phyloP scores from a whole-genome alignment of 805 yeast genomes.

The Candida patagonica region DNA sequence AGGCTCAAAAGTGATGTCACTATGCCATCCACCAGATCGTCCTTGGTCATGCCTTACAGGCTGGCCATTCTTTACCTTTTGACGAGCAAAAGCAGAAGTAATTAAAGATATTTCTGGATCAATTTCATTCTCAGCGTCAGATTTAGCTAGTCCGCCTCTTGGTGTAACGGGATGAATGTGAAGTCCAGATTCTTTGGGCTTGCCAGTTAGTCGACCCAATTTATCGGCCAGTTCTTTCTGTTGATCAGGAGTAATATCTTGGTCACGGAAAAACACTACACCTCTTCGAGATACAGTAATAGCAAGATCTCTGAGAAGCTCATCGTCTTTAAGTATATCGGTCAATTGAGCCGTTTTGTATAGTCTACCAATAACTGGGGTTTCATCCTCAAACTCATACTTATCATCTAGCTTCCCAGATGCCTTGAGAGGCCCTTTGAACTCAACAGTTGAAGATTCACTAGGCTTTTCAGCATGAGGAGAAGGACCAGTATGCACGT shows the following conservation, averaged over 20 bases:
- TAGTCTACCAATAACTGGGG: constrained; percentile 26
- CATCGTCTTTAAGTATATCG: constrained; percentile 19
- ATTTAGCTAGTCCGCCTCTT: constrained; percentile 20
- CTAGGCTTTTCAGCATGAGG: constrained; percentile 18
- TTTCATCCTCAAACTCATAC: constrained; percentile 22
- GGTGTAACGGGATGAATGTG: constrained; percentile 20
- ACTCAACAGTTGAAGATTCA: constrained; percentile 6
- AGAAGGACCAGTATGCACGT: constrained; percentile 17
- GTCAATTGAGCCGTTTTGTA: constrained; percentile 20
- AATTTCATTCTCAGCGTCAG: constrained; percentile 7
- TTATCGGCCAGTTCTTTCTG: constrained; percentile 19
- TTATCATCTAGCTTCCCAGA: constrained; percentile 20
- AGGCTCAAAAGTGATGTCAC: constrained; percentile 66
- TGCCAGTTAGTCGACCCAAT: constrained; percentile 22
- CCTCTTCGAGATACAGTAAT: constrained; percentile 38
- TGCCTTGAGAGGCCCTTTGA: constrained; percentile 13
- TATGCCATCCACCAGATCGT: constrained; percentile 44
- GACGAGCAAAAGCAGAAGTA: constrained; percentile 12
- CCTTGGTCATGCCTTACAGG: constrained; percentile 13
- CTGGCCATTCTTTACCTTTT: constrained; percentile 1
- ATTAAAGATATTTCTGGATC: constrained; percentile 21
- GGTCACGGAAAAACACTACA: constrained; percentile 43
- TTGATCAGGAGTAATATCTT: constrained; percentile 27
- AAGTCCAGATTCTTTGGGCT: constrained; percentile 22
- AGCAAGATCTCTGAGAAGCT: constrained; percentile 32